These are phyloP conservation scores for Grosmannia clavigera DNA, from an alignment of 2,329 filamentous ascomycete genomes.

Conservation along the genomic window DNA sequence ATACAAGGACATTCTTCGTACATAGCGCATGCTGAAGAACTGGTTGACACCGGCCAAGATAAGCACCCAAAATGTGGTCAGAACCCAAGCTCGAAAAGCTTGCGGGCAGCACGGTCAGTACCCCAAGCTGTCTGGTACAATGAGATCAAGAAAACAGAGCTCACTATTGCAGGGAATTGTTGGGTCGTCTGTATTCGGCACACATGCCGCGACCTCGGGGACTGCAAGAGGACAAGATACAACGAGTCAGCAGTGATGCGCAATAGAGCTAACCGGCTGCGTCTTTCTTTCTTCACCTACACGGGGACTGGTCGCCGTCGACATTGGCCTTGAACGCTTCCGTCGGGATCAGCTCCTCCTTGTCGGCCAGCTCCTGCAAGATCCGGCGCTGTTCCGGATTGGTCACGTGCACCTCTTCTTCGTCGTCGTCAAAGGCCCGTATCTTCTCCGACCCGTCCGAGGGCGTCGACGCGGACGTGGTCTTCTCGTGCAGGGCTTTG, in stretches of 20 bases:
- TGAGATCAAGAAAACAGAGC: not conserved
- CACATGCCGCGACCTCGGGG: constrained; percentile 8
- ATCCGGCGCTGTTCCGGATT: not conserved
- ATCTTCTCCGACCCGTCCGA: not conserved
- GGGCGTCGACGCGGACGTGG: not conserved
- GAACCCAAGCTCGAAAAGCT: constrained; percentile 7
- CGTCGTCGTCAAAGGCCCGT: not conserved
- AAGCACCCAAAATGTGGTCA: constrained; percentile 7
- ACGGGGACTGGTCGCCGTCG: not conserved
- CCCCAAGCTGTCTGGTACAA: not conserved
- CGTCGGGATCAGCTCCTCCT: not conserved
- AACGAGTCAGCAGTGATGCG: not conserved
- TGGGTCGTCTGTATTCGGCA: constrained; percentile 8
- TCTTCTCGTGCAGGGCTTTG: not conserved
- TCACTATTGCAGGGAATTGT: constrained; percentile 6
- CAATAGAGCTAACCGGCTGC: not conserved
- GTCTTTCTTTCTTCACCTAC: not conserved
- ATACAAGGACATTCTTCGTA: not conserved
- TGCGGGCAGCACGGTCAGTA: not conserved
- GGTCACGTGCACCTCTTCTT: not conserved
- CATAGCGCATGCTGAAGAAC: constrained; percentile 9
- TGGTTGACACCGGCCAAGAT: constrained; percentile 8
- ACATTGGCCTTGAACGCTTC: not conserved
- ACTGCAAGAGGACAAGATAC: not conserved
- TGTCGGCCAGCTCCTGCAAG: not conserved